Evolutionary conservation across 164 flowering plant genomes (phyloP).

Genomic region (Vitis vinifera): ASM3070453v1 NC_081811.1:24800501-24801000

Average conservation of each 20-base stretch:
- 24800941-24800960: neutral
- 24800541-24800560: conserved; percentile 50
- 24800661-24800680: neutral
- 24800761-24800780: too few species aligned
- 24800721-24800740: neutral
- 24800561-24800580: conserved; percentile 90
- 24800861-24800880: neutral
- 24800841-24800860: neutral
- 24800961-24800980: conserved; percentile 69
- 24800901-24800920: neutral
- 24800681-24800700: neutral
- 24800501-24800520: too few species aligned
- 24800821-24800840: too few species aligned
- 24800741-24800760: too few species aligned
- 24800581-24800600: conserved; percentile 90
- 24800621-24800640: conserved; percentile 82
- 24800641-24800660: conserved; percentile 65
- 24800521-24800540: neutral
- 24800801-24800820: too few species aligned
- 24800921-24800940: conserved; percentile 1
- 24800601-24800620: conserved; percentile 87
- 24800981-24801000: conserved; percentile 81
- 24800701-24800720: neutral
- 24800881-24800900: neutral
- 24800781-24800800: too few species aligned